Conservation (phyloP, 1,139 yeast genomes). For the Lodderomyces pseudojiufengensis region DNA sequence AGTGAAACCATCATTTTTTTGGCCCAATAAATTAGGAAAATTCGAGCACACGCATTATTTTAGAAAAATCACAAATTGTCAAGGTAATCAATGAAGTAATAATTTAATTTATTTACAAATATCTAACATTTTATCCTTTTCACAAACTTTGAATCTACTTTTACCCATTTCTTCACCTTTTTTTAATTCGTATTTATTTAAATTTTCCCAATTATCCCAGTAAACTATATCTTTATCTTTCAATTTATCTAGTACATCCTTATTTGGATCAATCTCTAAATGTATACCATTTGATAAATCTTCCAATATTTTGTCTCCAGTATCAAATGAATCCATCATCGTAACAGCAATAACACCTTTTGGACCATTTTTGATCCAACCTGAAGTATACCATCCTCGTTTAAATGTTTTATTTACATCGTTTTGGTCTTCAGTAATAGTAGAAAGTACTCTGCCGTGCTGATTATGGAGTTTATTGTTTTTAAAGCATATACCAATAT, state of each 20-base stretch:
- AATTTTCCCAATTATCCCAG: slow-evolving; percentile 73
- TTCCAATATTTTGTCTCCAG: slow-evolving; percentile 60
- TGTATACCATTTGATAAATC: slow-evolving; percentile 44
- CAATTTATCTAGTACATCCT: slow-evolving; percentile 13
- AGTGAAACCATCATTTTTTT: slow-evolving; percentile 14
- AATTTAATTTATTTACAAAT: slow-evolving; percentile 15
- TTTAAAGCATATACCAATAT: slow-evolving; percentile 55
- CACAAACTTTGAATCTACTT: slow-evolving; percentile 54
- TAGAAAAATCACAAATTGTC: slow-evolving; percentile 33
- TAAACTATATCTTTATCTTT: slow-evolving; percentile 28
- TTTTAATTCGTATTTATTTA: slow-evolving; percentile 52
- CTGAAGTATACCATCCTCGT: slow-evolving; percentile 72
- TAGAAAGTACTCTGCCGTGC: slow-evolving; percentile 54
- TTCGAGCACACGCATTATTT: slow-evolving; percentile 36
- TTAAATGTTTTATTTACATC: slow-evolving; percentile 20
- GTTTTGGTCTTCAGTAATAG: slow-evolving; percentile 19
- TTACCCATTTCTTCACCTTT: slow-evolving; percentile 49
- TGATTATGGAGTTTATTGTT: slow-evolving; percentile 56
- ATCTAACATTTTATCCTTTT: slow-evolving; percentile 48
- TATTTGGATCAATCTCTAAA: slow-evolving; percentile 15
- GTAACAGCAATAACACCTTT: slow-evolving; percentile 91
- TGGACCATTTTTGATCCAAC: slow-evolving; percentile 92
- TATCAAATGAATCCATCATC: slow-evolving; percentile 78
- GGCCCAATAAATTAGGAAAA: slow-evolving; percentile 26
- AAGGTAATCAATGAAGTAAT: slow-evolving; percentile 7